Conservation (phyloP, 345 rosid genomes). For the Brassica rapa region DNA sequence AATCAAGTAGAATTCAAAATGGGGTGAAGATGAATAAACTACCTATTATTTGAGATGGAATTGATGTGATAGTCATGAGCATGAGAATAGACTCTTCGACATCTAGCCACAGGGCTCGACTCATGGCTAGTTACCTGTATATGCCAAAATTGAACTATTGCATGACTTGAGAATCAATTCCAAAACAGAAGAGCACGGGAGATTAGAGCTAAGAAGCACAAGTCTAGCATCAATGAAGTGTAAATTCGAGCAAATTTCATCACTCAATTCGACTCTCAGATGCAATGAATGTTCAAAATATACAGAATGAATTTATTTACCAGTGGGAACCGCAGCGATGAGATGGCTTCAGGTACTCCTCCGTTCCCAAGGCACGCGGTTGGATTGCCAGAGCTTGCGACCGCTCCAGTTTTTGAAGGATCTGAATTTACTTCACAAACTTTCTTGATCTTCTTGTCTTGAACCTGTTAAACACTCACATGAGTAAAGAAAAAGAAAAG, state of each 20-base stretch:
- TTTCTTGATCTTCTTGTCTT: conserved; percentile 94
- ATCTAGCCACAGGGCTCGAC: conserved; percentile 84
- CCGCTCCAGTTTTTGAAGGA: conserved; percentile 60
- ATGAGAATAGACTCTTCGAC: conserved; percentile 95
- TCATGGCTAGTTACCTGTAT: conserved; percentile 81
- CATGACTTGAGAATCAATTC: not conserved
- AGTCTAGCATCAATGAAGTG: conserved; percentile 11
- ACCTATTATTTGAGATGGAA: conserved; percentile 98
- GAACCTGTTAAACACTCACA: conserved; percentile 61
- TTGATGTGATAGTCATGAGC: conserved; percentile 99
- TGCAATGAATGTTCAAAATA: not conserved
- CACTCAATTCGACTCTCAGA: not conserved
- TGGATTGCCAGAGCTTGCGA: conserved; percentile 35
- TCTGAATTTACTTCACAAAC: conserved; percentile 75
- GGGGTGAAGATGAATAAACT: not conserved
- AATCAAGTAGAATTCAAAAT: no score
- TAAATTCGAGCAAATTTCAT: not conserved
- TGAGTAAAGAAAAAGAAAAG: not conserved
- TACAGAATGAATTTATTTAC: conserved; percentile 57
- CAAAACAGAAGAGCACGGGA: not conserved
- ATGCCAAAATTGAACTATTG: not conserved
- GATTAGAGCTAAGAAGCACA: not conserved
- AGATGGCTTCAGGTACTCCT: conserved; percentile 30
- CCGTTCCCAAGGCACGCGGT: not conserved
- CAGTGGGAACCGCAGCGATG: conserved; percentile 87